Base-by-base conservation (phyloP, 148 eudicot species). In the Bassia scoparia region DNA sequence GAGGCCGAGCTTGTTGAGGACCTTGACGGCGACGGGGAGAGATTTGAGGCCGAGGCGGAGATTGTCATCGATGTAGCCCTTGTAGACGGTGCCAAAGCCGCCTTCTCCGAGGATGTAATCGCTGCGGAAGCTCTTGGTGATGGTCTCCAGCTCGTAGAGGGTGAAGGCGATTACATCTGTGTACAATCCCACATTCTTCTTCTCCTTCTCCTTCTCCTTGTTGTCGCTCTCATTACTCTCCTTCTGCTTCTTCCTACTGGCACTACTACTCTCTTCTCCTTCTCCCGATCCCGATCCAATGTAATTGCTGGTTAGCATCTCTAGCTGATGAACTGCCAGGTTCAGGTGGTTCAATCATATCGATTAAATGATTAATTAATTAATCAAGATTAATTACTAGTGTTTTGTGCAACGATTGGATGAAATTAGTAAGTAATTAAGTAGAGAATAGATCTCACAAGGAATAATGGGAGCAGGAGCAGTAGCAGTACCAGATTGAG, bases 1-100 rank as follows among this genome's bases (percentile, higher is more conserved):
- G 76, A 90, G 96, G 44, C 98, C 98, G 72, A 90, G 92, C 77
- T 90, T 93, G 86, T 93, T 93, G 37, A 93, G 93, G 61, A 93
- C 96, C 83, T 93, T 93, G 46, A 93, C 96, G 76, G 96, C 98
- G 79, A 93, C 98, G 16, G 98, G 94, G 26, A 93, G 90, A 65
- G 98, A 93, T 77, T 93, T 93, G 67, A 93, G 96, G 31, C 96
- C 98, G 67, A 90, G 94, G 24, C 98, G 75, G 7, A 93, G 94
- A 83, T 93, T 93, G 81, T 90, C 98, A 67, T 93, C 96, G 67
- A 93, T 93, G 80, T 93, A 93, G 55, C 98, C 98, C 78, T 93
- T 93, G 61, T 93, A 93, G 17, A 93, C 98, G 11, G 94, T 93
- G 12, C 98, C 98, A 77, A 93, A 93, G 23, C 98, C 98, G 1